Conservation (phyloP, 371 early-diverging fungal species). For the Mortierella sp. region DNA sequence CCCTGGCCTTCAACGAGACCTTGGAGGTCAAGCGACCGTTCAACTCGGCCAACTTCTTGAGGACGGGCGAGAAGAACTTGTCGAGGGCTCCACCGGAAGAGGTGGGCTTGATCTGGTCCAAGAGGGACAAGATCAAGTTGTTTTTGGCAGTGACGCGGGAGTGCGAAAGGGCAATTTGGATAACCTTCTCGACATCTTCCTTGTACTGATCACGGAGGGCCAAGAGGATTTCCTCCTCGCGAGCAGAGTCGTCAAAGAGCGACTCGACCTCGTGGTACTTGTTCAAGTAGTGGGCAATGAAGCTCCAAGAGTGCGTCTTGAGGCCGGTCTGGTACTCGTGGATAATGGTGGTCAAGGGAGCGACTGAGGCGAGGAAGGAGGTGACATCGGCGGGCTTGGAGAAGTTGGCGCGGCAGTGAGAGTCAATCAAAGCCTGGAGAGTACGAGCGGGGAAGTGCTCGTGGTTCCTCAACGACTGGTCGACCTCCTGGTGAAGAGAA, state of each 20-base stretch:
- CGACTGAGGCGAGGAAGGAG: conserved; percentile 72
- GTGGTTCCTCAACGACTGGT: conserved; percentile 59
- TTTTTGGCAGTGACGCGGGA: conserved; percentile 87
- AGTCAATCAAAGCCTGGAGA: conserved; percentile 77
- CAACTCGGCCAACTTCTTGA: conserved; percentile 89
- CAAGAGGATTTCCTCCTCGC: conserved; percentile 91
- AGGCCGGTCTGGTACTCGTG: conserved; percentile 84
- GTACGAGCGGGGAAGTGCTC: conserved; percentile 83
- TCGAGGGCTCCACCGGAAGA: conserved; percentile 76
- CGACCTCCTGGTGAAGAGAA: conserved; percentile 64
- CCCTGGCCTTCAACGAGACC: conserved; percentile 95
- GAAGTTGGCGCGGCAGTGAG: conserved; percentile 65
- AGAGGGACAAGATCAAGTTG: conserved; percentile 80
- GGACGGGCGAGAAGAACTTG: conserved; percentile 81
- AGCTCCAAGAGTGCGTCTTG: conserved; percentile 79
- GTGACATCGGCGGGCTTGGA: conserved; percentile 75
- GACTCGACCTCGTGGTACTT: conserved; percentile 90
- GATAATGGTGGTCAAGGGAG: conserved; percentile 78
- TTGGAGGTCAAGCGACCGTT: conserved; percentile 84
- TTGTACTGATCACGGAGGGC: conserved; percentile 89
- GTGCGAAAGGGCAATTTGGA: conserved; percentile 86
- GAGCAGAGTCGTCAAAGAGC: conserved; percentile 79
- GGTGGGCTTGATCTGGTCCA: conserved; percentile 83
- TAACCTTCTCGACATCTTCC: conserved; percentile 83
- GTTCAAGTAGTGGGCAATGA: conserved; percentile 83